Conservation (phyloP, 495 filamentous ascomycete species). For the Elaphomyces granulatus region DNA sequence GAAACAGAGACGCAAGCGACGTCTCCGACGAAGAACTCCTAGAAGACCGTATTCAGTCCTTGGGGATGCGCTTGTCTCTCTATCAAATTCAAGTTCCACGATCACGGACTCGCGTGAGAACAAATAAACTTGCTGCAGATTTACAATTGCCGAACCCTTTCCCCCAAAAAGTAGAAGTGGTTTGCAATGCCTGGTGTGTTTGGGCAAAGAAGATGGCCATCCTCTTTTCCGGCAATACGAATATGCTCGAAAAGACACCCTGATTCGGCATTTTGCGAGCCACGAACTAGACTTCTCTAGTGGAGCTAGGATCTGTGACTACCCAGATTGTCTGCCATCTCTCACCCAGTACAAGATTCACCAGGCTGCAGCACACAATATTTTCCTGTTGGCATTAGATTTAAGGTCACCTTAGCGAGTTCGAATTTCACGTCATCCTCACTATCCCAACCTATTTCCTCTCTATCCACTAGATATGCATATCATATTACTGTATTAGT, state of each 20-base stretch:
- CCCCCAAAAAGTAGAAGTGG: slow-evolving; percentile 4
- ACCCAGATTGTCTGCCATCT: background rate
- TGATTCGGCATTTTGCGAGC: slow-evolving; percentile 5
- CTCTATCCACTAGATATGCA: no score
- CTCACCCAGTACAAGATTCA: background rate
- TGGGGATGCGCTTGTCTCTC: slow-evolving; percentile 12
- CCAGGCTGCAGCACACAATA: background rate
- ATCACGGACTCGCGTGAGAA: no score
- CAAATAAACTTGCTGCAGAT: slow-evolving; percentile 4
- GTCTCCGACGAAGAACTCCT: slow-evolving; percentile 9
- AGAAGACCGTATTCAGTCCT: slow-evolving; percentile 12
- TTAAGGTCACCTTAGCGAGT: no score
- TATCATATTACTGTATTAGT: no score
- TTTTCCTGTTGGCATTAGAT: no score
- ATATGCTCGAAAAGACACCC: slow-evolving; percentile 6
- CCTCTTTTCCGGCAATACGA: background rate
- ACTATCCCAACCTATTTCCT: no score
- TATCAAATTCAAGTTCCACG: slow-evolving; percentile 8
- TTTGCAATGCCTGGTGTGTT: slow-evolving; percentile 9
- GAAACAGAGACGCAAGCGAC: slow-evolving; percentile 11
- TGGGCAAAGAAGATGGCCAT: slow-evolving; percentile 1
- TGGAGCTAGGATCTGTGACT: background rate
- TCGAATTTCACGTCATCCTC: no score
- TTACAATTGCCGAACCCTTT: background rate
- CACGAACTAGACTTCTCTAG: slow-evolving; percentile 2